Conservation (phyloP, 2,329 filamentous ascomycete genomes). For the Teratosphaeriaceae sp. region DNA sequence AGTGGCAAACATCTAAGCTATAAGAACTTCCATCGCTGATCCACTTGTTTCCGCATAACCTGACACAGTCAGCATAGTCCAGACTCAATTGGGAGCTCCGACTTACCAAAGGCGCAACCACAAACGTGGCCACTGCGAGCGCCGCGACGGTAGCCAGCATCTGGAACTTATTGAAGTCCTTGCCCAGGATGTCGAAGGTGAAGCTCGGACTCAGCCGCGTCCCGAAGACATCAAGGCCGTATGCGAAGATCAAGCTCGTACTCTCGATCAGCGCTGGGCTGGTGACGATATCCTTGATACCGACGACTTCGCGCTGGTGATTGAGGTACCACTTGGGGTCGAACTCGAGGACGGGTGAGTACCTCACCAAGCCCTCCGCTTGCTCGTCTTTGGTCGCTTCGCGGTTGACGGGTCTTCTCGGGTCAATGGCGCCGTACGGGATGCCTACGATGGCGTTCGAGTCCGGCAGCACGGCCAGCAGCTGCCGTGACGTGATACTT, state of each 20-base stretch:
- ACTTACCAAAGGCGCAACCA: conserved; percentile 80
- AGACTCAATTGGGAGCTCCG: conserved; percentile 1
- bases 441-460: conserved; percentile 71
- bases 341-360: conserved; percentile 71
- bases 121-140: conserved; percentile 66
- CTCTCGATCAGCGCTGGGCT: conserved; percentile 80
- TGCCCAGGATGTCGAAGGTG: conserved; percentile 86
- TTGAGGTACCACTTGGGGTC: conserved; percentile 75
- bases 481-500: conserved; percentile 77
- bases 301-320: conserved; percentile 74
- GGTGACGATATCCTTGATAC: conserved; percentile 65
- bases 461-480: conserved; percentile 71
- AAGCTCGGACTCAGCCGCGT: conserved; percentile 81
- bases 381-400: conserved; percentile 73
- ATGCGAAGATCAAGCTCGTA: conserved; percentile 83
- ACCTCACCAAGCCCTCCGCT: conserved; percentile 76
- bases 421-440: conserved; percentile 71
- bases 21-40: conserved; percentile 52
- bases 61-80: conserved; percentile 23
- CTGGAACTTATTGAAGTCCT: conserved; percentile 86
- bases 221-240: conserved; percentile 81
- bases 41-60: conserved; percentile 59
- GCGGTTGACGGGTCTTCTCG: conserved; percentile 76
- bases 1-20: neutral
- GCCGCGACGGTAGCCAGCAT: conserved; percentile 78